These are phyloP conservation scores for Yamadazyma blattariae DNA, from an alignment of 1,139 yeast species.

Conservation along the genomic window DNA sequence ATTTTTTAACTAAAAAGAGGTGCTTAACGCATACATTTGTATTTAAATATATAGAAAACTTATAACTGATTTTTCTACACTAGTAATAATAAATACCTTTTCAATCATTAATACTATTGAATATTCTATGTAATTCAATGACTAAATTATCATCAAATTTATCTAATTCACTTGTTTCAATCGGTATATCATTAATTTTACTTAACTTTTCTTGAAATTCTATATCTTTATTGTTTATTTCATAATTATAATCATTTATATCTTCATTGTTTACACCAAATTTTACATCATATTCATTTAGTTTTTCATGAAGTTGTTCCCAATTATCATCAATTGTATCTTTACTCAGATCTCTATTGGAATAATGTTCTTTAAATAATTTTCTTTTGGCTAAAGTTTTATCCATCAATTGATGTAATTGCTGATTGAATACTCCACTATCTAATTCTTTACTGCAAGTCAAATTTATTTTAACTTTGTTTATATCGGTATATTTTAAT, in stretches of 20 bases:
- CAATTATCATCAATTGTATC: conserved; percentile 44
- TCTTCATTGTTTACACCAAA: conserved; percentile 63
- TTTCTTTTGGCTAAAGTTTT: conserved; percentile 28
- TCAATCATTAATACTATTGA: too few species aligned
- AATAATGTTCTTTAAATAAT: conserved; percentile 33
- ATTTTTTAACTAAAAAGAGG: too few species aligned
- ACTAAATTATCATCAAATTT: conserved; percentile 19
- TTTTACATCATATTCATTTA: conserved; percentile 40
- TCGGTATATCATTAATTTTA: conserved; percentile 12
- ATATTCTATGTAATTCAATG: conserved; percentile 7
- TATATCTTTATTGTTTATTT: conserved; percentile 16
- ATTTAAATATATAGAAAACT: too few species aligned
- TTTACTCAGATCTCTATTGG: conserved; percentile 5
- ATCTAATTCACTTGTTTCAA: conserved; percentile 27
- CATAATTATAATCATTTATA: conserved; percentile 50
- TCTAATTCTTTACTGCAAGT: conserved; percentile 18
- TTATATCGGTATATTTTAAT: conserved; percentile 56
- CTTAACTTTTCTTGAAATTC: conserved; percentile 17
- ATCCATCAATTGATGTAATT: conserved; percentile 28
- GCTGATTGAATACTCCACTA: conserved; percentile 24
- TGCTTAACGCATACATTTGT: too few species aligned
- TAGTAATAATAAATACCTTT: too few species aligned
- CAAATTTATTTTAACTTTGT: conserved; percentile 40
- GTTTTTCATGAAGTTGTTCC: conserved; percentile 44
- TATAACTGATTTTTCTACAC: too few species aligned